These are phyloP conservation scores for Magnolia officinalis DNA, from an alignment of 164 flowering plant genomes.

Conservation along the genomic window DNA sequence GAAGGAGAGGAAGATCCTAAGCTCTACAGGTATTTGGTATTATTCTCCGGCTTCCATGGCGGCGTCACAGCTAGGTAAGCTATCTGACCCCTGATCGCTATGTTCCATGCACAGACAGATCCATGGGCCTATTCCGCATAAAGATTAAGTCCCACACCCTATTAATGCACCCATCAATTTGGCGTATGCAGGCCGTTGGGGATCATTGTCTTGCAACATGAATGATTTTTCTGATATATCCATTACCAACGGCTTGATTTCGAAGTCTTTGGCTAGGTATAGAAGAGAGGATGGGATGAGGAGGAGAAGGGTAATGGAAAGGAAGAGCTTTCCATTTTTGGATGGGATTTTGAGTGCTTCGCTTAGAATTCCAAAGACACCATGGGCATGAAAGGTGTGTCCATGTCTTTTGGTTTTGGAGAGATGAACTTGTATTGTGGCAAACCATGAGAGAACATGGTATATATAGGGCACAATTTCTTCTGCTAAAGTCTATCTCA, in stretches of 20 bases:
- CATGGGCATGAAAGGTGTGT: not conserved
- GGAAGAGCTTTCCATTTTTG: conserved; percentile 5
- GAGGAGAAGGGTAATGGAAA: conserved; percentile 3
- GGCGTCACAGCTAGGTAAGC: no score
- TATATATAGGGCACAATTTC: no score
- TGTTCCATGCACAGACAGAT: no score
- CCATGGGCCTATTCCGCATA: no score
- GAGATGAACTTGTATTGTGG: not conserved
- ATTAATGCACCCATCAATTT: not conserved
- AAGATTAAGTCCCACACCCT: no score
- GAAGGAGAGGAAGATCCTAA: no score
- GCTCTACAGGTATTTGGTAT: no score
- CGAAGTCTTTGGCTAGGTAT: not conserved
- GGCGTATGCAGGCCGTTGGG: not conserved
- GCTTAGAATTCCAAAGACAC: conserved; percentile 7
- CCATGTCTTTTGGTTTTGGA: not conserved
- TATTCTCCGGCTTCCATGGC: no score
- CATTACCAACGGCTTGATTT: not conserved
- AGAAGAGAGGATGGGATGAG: conserved; percentile 7
- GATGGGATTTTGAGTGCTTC: not conserved
- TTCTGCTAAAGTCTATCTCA: no score
- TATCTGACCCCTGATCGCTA: no score
- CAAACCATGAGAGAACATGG: not conserved
- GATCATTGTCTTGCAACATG: not conserved
- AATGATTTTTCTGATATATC: not conserved